A percentile compares a stretch with the other conserved stretches of the same genome.
These are phyloP conservation scores for Phaseolus lunatus DNA, from an alignment of 306 rosid genomes.

Conservation along the genomic window DNA sequence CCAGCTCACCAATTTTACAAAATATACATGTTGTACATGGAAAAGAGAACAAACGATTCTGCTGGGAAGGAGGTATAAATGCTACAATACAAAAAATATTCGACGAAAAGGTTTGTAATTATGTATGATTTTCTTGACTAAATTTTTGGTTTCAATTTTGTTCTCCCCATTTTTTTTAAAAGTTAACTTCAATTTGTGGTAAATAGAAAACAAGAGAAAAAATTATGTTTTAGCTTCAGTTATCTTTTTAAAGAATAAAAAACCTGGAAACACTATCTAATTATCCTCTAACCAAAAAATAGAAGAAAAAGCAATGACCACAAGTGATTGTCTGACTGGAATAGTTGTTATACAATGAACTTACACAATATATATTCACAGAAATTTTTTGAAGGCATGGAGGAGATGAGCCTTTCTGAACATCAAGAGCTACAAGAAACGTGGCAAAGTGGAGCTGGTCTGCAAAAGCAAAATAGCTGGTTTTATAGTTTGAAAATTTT, in stretches of 20 bases:
- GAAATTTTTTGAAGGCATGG: constrained; percentile 34
- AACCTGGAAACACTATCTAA: too few relatives aligned
- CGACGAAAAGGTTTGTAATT: background rate
- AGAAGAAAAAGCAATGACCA: too few relatives aligned
- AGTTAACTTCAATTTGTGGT: too few relatives aligned
- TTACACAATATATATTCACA: background rate
- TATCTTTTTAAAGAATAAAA: too few relatives aligned
- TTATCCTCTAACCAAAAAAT: too few relatives aligned
- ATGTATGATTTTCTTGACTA: background rate
- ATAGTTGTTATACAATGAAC: too few relatives aligned
- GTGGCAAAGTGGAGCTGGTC: too few relatives aligned
- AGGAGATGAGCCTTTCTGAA: background rate
- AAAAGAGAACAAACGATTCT: background rate
- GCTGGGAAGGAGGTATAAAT: constrained; percentile 24
- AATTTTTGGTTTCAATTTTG: background rate
- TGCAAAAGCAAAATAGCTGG: too few relatives aligned
- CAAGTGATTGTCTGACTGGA: too few relatives aligned
- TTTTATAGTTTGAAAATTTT: constrained; percentile 15
- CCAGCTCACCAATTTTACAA: background rate
- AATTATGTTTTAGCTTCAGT: too few relatives aligned
- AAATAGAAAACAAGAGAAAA: too few relatives aligned
- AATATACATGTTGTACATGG: background rate
- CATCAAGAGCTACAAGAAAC: background rate
- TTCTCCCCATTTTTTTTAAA: too few relatives aligned
- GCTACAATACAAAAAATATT: background rate